A percentile compares a stretch with the other conserved stretches of the same genome.
Evolutionary conservation across 2,329 filamentous ascomycete genomes (phyloP).

Genomic region (Leptographium wingfieldii): DNA sequence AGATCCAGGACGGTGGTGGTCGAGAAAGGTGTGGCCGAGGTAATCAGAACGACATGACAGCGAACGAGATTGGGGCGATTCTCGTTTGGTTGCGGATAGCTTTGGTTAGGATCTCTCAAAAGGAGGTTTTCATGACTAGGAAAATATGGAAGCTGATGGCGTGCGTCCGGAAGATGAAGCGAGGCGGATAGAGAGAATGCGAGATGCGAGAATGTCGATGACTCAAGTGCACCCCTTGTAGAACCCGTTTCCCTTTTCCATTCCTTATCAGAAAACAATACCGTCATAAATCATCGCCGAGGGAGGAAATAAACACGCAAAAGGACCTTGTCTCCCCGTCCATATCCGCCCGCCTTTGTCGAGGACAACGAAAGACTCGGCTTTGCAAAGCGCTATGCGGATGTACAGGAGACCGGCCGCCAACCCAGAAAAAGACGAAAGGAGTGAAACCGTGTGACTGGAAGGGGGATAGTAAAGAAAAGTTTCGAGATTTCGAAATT

Average conservation of each 20-base stretch:
- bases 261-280: slow-evolving; percentile 7
- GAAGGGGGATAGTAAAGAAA: neutral
- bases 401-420: slow-evolving; percentile 3
- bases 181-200: slow-evolving; percentile 15
- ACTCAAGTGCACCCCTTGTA: slow-evolving; percentile 27
- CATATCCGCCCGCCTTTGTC: neutral
- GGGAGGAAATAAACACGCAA: slow-evolving; percentile 4
- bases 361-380: neutral
- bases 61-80: slow-evolving; percentile 12
- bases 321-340: slow-evolving; percentile 6
- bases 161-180: slow-evolving; percentile 7
- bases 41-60: neutral
- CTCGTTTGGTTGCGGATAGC: slow-evolving; percentile 9
- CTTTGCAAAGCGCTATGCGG: slow-evolving; percentile 4
- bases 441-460: slow-evolving; percentile 1
- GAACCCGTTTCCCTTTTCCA: slow-evolving; percentile 6
- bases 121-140: slow-evolving; percentile 11
- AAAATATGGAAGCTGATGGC: slow-evolving; percentile 19
- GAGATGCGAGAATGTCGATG: slow-evolving; percentile 14
- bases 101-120: slow-evolving; percentile 17
- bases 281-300: slow-evolving; percentile 13
- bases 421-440: neutral
- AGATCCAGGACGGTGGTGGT: neutral
- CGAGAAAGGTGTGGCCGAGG: neutral
- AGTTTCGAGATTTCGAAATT: neutral